phyloP scores from a whole-genome alignment of 345 rosid species.

The Isatis tinctoria region DNA sequence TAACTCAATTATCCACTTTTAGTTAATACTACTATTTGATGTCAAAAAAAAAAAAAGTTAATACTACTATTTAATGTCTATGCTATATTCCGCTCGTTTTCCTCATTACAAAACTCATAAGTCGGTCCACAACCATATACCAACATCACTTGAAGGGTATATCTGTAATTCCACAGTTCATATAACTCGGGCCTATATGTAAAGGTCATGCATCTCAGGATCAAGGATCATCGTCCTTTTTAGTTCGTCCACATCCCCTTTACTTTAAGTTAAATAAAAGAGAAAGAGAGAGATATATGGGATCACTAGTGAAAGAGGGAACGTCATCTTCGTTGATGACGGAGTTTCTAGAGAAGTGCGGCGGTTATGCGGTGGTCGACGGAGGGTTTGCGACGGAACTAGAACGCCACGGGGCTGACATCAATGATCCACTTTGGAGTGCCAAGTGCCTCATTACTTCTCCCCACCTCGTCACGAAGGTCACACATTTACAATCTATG shows the following conservation, averaged over 20 bases:
- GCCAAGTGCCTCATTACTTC: slow-evolving; percentile 82
- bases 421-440: slow-evolving; percentile 96
- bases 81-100: slow-evolving; percentile 16
- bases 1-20: slow-evolving; percentile 3
- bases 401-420: slow-evolving; percentile 82
- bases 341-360: slow-evolving; percentile 64
- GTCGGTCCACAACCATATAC: slow-evolving; percentile 16
- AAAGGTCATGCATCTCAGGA: background rate
- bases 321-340: slow-evolving; percentile 34
- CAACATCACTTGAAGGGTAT: background rate
- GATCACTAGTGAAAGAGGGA: slow-evolving; percentile 27
- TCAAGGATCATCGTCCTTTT: background rate
- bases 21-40: background rate
- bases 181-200: background rate
- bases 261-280: background rate
- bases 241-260: background rate
- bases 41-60: no score
- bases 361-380: slow-evolving; percentile 73
- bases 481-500: slow-evolving; percentile 12
- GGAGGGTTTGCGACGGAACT: slow-evolving; percentile 96
- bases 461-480: slow-evolving; percentile 80
- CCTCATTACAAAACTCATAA: slow-evolving; percentile 7
- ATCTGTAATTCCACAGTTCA: background rate
- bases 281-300: slow-evolving; percentile 26
- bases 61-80: background rate